Evolutionary conservation across 1,139 yeast genomes (phyloP).

Genomic region (Sugiyamaella paludigena): DNA sequence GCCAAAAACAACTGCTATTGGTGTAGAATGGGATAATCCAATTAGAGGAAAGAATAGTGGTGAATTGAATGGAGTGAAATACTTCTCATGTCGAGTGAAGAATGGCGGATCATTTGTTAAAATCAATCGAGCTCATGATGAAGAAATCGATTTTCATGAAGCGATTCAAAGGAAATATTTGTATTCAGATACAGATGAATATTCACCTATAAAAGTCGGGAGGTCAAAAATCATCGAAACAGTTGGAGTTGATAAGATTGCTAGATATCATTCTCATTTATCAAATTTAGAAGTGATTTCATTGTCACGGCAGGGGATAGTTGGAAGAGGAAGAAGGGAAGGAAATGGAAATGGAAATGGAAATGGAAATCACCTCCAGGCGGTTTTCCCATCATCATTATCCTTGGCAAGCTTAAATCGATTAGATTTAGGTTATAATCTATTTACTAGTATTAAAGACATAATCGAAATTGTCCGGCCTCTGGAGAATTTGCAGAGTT

Average conservation of each 20-base stretch:
- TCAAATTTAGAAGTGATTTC: slow-evolving; percentile 48
- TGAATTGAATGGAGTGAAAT: slow-evolving; percentile 42
- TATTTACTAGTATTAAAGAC: slow-evolving; percentile 46
- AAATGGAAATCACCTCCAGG: slow-evolving; percentile 12
- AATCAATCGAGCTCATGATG: slow-evolving; percentile 38
- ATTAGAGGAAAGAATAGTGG: slow-evolving; percentile 62
- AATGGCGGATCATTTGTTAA: slow-evolving; percentile 70
- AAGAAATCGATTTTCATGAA: slow-evolving; percentile 41
- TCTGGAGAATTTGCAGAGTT: slow-evolving; percentile 42
- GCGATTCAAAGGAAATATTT: slow-evolving; percentile 55
- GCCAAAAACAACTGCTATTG: slow-evolving; percentile 58
- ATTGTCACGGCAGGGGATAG: slow-evolving; percentile 42
- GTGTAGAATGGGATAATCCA: slow-evolving; percentile 83
- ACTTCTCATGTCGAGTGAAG: slow-evolving; percentile 42
- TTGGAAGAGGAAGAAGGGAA: neutral
- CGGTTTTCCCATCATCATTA: neutral
- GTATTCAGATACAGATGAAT: slow-evolving; percentile 31
- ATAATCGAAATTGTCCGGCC: slow-evolving; percentile 42
- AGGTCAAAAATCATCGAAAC: slow-evolving; percentile 56
- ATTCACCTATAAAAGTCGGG: slow-evolving; percentile 29
- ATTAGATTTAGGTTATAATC: slow-evolving; percentile 63
- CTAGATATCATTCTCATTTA: slow-evolving; percentile 48
- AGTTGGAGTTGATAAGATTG: slow-evolving; percentile 62
- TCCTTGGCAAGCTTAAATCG: slow-evolving; percentile 31
- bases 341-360: too few species aligned